These are phyloP conservation scores for Botrytis porri DNA, from an alignment of 2,329 filamentous ascomycete genomes.

Conservation along the genomic window DNA sequence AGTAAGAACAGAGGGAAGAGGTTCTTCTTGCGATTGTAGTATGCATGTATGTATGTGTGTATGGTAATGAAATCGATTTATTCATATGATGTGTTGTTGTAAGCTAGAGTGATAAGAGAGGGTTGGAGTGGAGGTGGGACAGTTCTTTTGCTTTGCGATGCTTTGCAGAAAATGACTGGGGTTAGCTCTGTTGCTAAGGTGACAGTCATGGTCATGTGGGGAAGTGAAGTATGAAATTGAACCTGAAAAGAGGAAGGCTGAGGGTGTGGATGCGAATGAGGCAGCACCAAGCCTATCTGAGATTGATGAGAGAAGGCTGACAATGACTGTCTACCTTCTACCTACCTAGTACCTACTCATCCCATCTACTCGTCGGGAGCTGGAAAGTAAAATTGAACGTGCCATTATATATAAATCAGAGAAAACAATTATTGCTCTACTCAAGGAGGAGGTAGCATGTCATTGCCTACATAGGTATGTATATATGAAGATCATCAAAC, in stretches of 20 bases:
- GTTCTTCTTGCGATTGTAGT: background rate
- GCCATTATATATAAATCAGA: background rate
- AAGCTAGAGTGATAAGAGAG: background rate
- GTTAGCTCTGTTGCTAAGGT: slow-evolving; percentile 9
- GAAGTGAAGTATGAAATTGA: background rate
- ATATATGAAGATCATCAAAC: background rate
- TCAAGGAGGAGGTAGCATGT: background rate
- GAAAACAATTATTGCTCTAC: background rate
- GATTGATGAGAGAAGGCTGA: background rate
- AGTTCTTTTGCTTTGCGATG: background rate
- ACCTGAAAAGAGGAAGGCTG: background rate
- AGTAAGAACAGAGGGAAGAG: background rate
- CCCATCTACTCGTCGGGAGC: too few relatives aligned
- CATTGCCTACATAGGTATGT: background rate
- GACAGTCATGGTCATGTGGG: slow-evolving; percentile 1
- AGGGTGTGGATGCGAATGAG: background rate
- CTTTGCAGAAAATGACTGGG: slow-evolving; percentile 9
- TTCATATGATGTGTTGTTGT: background rate
- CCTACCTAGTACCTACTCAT: too few relatives aligned
- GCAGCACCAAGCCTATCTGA: background rate
- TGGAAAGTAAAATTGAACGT: background rate
- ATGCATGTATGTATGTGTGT: background rate
- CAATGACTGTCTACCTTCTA: background rate
- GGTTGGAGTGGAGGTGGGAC: background rate
- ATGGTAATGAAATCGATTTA: background rate